phyloP scores from a whole-genome alignment of 2,329 filamentous ascomycete genomes.

The Curvularia verruculosa region DNA sequence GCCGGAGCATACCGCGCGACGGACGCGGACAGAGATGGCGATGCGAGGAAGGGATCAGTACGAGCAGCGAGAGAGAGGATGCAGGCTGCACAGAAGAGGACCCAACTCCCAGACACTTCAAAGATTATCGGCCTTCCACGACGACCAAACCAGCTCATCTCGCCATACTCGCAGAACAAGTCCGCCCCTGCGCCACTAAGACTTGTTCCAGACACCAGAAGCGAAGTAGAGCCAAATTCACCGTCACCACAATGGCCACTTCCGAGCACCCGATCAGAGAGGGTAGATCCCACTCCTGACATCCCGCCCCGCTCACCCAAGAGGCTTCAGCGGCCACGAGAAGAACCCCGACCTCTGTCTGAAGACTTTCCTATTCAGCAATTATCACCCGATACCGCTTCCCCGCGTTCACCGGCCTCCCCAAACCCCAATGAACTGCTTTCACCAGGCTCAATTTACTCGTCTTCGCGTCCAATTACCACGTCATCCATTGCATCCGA shows the following conservation, averaged over 20 bases:
- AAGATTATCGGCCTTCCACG: constrained; percentile 45
- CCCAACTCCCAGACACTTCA: constrained; percentile 39
- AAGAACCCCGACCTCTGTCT: constrained; percentile 50
- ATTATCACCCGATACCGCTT: constrained; percentile 31
- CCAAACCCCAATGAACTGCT: constrained; percentile 41
- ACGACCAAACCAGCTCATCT: constrained; percentile 44
- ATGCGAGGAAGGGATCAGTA: constrained; percentile 44
- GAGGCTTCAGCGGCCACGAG: constrained; percentile 49
- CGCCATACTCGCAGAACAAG: constrained; percentile 30
- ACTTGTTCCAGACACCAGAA: constrained; percentile 24
- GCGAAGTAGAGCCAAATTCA: constrained; percentile 27
- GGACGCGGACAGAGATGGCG: constrained; percentile 30
- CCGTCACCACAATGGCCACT: constrained; percentile 56
- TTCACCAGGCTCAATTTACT: constrained; percentile 38
- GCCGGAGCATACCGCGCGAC: constrained; percentile 40
- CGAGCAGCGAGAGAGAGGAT: constrained; percentile 46
- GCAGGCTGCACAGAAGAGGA: constrained; percentile 37
- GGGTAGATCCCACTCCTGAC: constrained; percentile 32
- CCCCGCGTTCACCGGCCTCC: constrained; percentile 26
- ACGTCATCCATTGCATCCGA: constrained; percentile 48
- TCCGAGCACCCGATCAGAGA: constrained; percentile 42
- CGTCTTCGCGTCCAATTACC: constrained; percentile 46
- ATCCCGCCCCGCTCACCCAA: constrained; percentile 33
- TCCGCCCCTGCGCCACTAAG: constrained; percentile 21
- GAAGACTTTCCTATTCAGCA: constrained; percentile 45